Conservation (phyloP, 2,329 filamentous ascomycete species). For the Rosellinia necatrix region DNA sequence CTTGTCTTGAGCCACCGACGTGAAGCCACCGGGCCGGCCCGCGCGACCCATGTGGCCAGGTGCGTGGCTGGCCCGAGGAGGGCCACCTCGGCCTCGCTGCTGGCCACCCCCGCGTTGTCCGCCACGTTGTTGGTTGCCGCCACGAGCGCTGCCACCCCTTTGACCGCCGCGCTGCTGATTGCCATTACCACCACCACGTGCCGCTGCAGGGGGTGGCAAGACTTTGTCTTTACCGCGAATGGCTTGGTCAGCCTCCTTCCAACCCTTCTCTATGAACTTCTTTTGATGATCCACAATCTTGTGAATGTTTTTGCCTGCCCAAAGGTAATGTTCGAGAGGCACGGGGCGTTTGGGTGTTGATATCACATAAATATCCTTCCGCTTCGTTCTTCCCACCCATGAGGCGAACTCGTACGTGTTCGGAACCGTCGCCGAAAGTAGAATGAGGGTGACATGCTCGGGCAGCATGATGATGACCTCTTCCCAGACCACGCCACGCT, state of each 20-base stretch:
- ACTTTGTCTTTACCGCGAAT: slow-evolving; percentile 80
- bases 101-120: slow-evolving; percentile 56
- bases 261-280: slow-evolving; percentile 87
- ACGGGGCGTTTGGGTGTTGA: slow-evolving; percentile 95
- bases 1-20: slow-evolving; percentile 90
- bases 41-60: slow-evolving; percentile 88
- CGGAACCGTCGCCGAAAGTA: slow-evolving; percentile 93
- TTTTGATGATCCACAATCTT: slow-evolving; percentile 96
- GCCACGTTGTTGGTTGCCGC: slow-evolving; percentile 55
- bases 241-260: slow-evolving; percentile 89
- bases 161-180: slow-evolving; percentile 54
- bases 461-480: slow-evolving; percentile 99
- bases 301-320: slow-evolving; percentile 89
- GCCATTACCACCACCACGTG: slow-evolving; percentile 55
- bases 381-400: slow-evolving; percentile 97
- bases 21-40: slow-evolving; percentile 82
- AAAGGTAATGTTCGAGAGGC: slow-evolving; percentile 92
- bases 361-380: slow-evolving; percentile 98
- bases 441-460: slow-evolving; percentile 92
- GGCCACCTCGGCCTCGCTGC: slow-evolving; percentile 59
- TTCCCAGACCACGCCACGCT: slow-evolving; percentile 97
- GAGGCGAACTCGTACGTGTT: slow-evolving; percentile 98
- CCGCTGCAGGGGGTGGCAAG: slow-evolving; percentile 45
- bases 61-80: slow-evolving; percentile 63
- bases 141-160: slow-evolving; percentile 53